Percentiles rank a stretch among this genome's conserved stretches.
phyloP scores from a whole-genome alignment of 257 asterid genomes.

The Solanum clarkiae region DNA sequence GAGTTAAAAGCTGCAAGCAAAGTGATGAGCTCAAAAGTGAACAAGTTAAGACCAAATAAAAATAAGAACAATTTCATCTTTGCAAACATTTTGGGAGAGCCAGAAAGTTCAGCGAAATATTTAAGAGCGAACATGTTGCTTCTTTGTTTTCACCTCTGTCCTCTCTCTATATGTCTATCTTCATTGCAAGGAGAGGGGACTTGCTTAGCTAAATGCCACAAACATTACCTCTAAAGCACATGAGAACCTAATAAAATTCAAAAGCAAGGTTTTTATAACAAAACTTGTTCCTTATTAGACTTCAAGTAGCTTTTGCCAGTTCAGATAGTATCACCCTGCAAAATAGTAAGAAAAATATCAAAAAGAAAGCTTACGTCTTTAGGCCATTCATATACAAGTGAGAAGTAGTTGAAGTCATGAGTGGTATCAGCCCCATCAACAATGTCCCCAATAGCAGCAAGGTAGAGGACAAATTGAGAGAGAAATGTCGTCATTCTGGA shows the following conservation, averaged over 20 bases:
- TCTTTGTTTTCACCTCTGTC: background rate
- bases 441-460: conserved; percentile 96
- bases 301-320: background rate
- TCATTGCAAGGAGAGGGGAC: background rate
- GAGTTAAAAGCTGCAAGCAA: conserved; percentile 79
- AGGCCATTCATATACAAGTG: conserved; percentile 95
- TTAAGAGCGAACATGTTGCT: background rate
- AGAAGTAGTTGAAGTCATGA: conserved; percentile 95
- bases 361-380: conserved; percentile 65
- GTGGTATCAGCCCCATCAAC: conserved; percentile 99
- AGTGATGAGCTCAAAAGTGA: background rate
- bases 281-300: background rate
- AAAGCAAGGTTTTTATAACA: background rate
- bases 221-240: background rate
- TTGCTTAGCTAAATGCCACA: background rate
- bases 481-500: conserved; percentile 71
- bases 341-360: background rate
- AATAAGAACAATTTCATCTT: background rate
- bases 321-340: background rate
- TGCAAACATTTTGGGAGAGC: background rate
- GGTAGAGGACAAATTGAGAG: conserved; percentile 90
- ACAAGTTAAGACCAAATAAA: conserved; percentile 6
- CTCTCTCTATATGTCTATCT: background rate
- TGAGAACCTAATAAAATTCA: background rate
- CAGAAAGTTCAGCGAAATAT: background rate